These are phyloP conservation scores for Pythium volutum DNA, from an alignment of 352 stramenopile genomes.

Conservation along the genomic window DNA sequence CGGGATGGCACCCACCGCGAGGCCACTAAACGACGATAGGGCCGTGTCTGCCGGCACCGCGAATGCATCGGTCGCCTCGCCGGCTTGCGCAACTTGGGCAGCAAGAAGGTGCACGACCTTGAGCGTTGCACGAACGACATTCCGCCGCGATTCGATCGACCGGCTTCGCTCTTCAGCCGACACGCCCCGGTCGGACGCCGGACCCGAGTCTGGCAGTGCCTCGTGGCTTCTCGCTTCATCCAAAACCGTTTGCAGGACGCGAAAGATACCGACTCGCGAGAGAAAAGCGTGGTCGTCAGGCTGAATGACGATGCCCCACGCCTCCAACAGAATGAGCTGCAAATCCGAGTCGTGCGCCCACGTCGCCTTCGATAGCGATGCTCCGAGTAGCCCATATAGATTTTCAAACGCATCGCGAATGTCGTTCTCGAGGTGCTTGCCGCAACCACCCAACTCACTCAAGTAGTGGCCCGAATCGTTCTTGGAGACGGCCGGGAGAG, in stretches of 20 bases:
- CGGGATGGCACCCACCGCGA: slow-evolving; percentile 66
- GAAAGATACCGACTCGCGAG: slow-evolving; percentile 86
- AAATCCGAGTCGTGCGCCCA: slow-evolving; percentile 79
- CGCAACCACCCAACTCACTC: slow-evolving; percentile 72
- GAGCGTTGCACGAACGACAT: slow-evolving; percentile 82
- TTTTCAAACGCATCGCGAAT: slow-evolving; percentile 80
- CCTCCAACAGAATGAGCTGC: slow-evolving; percentile 78
- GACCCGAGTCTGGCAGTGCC: not conserved
- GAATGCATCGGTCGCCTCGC: slow-evolving; percentile 59
- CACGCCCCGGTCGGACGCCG: slow-evolving; percentile 6
- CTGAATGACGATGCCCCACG: slow-evolving; percentile 87
- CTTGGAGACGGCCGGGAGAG: not conserved
- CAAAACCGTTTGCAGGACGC: slow-evolving; percentile 87
- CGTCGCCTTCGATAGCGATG: slow-evolving; percentile 76
- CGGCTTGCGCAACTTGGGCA: slow-evolving; percentile 82
- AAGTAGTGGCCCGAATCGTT: slow-evolving; percentile 57
- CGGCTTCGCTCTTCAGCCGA: slow-evolving; percentile 41
- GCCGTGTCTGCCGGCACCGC: slow-evolving; percentile 51
- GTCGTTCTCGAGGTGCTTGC: slow-evolving; percentile 74
- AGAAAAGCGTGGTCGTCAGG: slow-evolving; percentile 89
- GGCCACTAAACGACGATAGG: slow-evolving; percentile 30
- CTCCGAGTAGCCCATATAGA: slow-evolving; percentile 77
- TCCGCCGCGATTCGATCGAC: slow-evolving; percentile 51
- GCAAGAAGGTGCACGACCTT: slow-evolving; percentile 87
- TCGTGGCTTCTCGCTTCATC: slow-evolving; percentile 62